A percentile compares a stretch with the other conserved stretches of the same genome.
Conservation (phyloP, 495 filamentous ascomycete species). For the Parathielavia appendiculata region DNA sequence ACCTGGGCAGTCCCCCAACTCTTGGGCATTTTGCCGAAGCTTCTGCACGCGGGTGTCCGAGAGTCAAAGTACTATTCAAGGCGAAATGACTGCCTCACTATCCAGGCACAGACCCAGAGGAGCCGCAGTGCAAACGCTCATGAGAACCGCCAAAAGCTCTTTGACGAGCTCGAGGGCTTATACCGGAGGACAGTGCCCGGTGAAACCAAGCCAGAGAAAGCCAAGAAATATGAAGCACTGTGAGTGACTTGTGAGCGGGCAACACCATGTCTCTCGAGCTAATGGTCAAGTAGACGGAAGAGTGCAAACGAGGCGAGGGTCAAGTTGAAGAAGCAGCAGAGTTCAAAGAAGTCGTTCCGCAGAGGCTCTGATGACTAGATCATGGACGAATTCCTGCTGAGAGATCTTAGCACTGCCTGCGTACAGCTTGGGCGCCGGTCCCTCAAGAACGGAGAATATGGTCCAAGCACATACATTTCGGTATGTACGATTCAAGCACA, state of each 20-base stretch:
- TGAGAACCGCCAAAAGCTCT: conserved; percentile 41
- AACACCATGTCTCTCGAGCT: not conserved
- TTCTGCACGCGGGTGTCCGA: conserved; percentile 60
- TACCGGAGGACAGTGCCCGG: conserved; percentile 46
- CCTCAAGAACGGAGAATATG: too few relatives aligned
- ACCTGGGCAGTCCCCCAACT: conserved; percentile 55
- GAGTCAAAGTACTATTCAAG: conserved; percentile 65
- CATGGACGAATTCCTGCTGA: too few relatives aligned
- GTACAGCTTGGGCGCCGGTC: not conserved
- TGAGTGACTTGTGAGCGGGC: conserved; percentile 19
- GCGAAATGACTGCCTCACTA: conserved; percentile 50
- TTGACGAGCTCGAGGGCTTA: conserved; percentile 55
- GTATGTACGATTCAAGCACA: too few relatives aligned
- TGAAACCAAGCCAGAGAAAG: conserved; percentile 35
- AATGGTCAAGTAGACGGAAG: conserved; percentile 52
- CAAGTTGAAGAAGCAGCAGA: conserved; percentile 68
- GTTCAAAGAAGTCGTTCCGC: conserved; percentile 72
- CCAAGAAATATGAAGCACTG: conserved; percentile 39
- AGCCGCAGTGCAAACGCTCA: conserved; percentile 44
- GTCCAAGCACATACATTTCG: too few relatives aligned
- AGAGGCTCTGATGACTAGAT: conserved; percentile 29
- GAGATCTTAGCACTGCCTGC: not conserved
- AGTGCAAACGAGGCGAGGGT: conserved; percentile 66
- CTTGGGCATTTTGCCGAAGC: conserved; percentile 57
- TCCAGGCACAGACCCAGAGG: conserved; percentile 43